Evolutionary conservation across 106 monocot species (phyloP).

Genomic region (Amphibolis antarctica): DNA sequence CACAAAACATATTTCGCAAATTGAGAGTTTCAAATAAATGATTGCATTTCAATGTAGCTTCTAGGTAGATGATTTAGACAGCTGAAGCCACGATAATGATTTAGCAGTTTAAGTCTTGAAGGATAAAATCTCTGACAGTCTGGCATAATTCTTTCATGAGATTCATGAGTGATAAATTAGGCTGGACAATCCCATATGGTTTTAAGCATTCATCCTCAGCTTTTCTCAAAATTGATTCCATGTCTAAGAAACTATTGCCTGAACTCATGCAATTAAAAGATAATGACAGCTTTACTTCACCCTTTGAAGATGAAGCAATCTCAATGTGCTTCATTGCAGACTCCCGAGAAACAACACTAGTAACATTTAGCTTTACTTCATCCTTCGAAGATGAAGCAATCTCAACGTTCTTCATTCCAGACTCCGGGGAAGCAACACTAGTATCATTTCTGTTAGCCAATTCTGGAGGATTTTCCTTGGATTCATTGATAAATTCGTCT

Average conservation of each 20-base stretch:
- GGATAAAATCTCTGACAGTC: constrained; percentile 1
- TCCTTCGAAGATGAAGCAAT: constrained; percentile 13
- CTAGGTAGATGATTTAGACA: no score
- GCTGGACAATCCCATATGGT: constrained; percentile 18
- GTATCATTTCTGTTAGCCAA: not conserved
- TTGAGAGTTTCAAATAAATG: no score
- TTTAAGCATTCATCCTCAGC: constrained; percentile 20
- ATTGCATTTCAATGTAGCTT: no score
- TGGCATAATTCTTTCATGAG: constrained; percentile 18
- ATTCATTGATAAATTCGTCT: not conserved
- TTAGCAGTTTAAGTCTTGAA: no score
- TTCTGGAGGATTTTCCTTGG: not conserved
- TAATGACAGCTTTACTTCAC: constrained; percentile 12
- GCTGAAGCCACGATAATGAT: no score
- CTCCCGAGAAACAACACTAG: not conserved
- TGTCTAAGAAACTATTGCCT: constrained; percentile 3
- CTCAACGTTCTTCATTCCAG: constrained; percentile 1
- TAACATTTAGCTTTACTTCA: not conserved
- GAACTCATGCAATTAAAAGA: not conserved
- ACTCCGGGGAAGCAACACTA: not conserved
- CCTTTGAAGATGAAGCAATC: constrained; percentile 12
- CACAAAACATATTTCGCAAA: no score
- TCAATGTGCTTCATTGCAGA: constrained; percentile 1
- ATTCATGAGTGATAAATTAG: constrained; percentile 9
- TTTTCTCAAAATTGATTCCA: constrained; percentile 10